A percentile compares a stretch with the other conserved stretches of the same genome.
Conservation (phyloP, 2,329 filamentous ascomycete species). For the Daldinia sp. region DNA sequence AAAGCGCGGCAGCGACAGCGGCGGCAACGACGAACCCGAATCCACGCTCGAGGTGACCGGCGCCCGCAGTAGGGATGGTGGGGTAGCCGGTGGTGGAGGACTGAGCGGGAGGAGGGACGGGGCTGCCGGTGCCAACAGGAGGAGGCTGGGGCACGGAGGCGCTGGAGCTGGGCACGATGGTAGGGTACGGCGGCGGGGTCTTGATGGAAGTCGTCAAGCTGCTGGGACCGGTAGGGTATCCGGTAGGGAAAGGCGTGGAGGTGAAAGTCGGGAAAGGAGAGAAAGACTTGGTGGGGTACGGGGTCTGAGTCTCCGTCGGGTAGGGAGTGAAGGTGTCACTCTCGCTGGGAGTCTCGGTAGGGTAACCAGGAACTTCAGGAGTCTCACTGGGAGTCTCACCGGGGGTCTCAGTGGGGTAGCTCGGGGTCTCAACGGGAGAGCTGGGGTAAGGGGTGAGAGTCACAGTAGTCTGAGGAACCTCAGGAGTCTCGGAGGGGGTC, state of each 20-base stretch:
- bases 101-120: constrained; percentile 15
- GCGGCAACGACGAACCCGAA: constrained; percentile 27
- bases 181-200: constrained; percentile 1
- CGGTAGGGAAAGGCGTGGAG: not conserved
- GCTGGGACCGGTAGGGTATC: constrained; percentile 5
- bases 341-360: not conserved
- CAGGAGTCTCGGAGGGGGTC: not conserved
- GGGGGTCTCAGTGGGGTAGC: not conserved
- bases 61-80: constrained; percentile 36
- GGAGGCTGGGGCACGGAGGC: not conserved
- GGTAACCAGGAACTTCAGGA: not conserved
- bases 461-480: not conserved
- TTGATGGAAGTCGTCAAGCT: constrained; percentile 19
- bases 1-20: constrained; percentile 26
- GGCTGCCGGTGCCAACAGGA: constrained; percentile 9
- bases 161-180: not conserved
- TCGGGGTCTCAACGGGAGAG: not conserved
- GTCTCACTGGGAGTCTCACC: not conserved
- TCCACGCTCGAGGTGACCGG: constrained; percentile 31
- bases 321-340: not conserved
- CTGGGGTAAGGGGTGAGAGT: constrained; percentile 10
- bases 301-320: constrained; percentile 1
- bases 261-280: not conserved
- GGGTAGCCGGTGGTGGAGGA: constrained; percentile 21
- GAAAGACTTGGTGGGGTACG: constrained; percentile 9